Base-by-base conservation (phyloP, 139 green algal genomes). In the Tetradesmus lagerheimii region DNA sequence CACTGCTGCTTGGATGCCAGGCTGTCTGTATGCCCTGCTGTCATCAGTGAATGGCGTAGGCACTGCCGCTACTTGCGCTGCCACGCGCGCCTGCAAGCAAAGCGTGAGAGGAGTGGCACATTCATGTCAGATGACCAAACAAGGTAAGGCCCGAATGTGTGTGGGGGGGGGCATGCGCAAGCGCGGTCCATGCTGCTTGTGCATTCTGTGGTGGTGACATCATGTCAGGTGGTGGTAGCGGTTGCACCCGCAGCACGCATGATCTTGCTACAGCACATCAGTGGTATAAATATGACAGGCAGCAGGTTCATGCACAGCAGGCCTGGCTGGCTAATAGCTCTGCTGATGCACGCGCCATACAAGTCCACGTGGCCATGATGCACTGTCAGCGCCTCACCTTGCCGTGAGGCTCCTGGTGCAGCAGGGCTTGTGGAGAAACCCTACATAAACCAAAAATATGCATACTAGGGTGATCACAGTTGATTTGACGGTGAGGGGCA, bases 61-160 rank as follows among this genome's bases (percentile, higher is more conserved):
- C 71, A 79, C 71, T 25, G 71, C 71, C n/a, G 71, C 71, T 38
- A 79, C 71, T 37, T 41, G 71, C n/a, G 71, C 71, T 38, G 71
- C 41, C 31, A 79, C 71, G 71, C 71, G 71, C 3, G 57, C 57
- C 57, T 71, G 57, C 57, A 71, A 31, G 57, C 57, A 71, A 1
- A 9, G 20, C n/a, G 23, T 20, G 20, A 2, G 66, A 1, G 27
- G 25, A 16, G 16, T 8, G 29, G 20, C 8, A 71, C 4, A 9
- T 31, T 71, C 1, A 71, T 31, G 18, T 57, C 45, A 57, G 45
- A 18, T n/a, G n/a, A n/a, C n/a, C n/a, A 8, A 34, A 9, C 23
- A 34, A 34, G 29, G 66, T 1, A 76, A 76, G 25, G n/a, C n/a
- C 25, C 34, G 66, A 31, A 76, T 15, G 66, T 1, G 35, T 79